Evolutionary conservation across 1,139 yeast genomes (phyloP).

Genomic region (Lodderomyces parapsilosis): DNA sequence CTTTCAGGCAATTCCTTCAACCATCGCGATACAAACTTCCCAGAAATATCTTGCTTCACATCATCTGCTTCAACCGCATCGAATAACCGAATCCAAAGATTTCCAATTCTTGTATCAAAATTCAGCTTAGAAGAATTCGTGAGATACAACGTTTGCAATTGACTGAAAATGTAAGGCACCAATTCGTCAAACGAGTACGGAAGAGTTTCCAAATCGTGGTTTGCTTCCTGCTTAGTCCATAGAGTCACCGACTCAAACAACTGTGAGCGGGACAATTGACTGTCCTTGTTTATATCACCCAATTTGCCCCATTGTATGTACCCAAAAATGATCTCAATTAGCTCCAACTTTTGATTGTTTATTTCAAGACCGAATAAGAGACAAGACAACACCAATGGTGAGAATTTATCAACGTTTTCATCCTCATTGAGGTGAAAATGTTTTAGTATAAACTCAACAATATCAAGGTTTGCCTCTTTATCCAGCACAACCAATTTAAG

Average conservation of each 20-base stretch:
- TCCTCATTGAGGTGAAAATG: conserved; percentile 79
- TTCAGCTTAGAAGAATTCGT: background rate
- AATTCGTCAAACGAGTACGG: background rate
- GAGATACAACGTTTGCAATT: background rate
- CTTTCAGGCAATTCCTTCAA: background rate
- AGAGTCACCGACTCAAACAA: background rate
- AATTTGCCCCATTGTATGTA: background rate
- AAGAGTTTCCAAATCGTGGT: background rate
- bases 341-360: conserved; percentile 24
- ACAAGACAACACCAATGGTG: conserved; percentile 66
- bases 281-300: background rate
- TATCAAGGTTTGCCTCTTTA: conserved; percentile 26
- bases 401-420: conserved; percentile 74
- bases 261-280: background rate
- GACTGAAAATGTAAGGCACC: background rate
- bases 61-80: background rate
- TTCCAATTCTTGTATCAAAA: conserved; percentile 1
- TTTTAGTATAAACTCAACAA: conserved; percentile 58
- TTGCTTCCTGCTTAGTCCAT: background rate
- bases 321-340: conserved; percentile 25
- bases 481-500: conserved; percentile 22
- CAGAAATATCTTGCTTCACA: background rate
- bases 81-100: background rate
- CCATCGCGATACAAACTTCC: background rate
- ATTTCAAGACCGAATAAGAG: conserved; percentile 22